Evolutionary conservation across 495 filamentous ascomycete species (phyloP), one percentile per base, ranked within the genome.

Genomic region (Xylaria sp.): DNA sequence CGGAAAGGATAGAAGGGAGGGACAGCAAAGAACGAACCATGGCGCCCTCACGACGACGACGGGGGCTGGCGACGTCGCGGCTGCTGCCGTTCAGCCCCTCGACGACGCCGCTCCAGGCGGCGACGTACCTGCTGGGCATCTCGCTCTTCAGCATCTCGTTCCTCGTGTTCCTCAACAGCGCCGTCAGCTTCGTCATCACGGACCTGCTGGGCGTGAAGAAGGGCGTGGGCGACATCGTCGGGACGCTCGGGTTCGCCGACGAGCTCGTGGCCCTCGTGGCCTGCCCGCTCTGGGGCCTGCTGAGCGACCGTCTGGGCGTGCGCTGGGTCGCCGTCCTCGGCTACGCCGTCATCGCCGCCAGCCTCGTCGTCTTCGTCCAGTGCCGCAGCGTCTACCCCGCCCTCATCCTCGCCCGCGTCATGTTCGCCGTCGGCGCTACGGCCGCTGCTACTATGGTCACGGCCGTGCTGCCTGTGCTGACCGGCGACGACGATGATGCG

Each of bases 401-500:
- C 77, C 85, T 99, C 73, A 82, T 99, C 48, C 83, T 98, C 40
- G 95, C 91, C 29, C 86, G 96, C 71, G 84, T 98, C 46, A 82
- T 96, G 44, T 99, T 99, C 82, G 95, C 93, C 71, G 67, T 98
- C 15, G 96, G 96, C 14, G 96, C 92, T 5, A 92, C 95, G 17
- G 97, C 96, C 15, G 91, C 93, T 11, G 86, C 94, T 33, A 98
- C 97, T 2, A 99, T 99, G 96, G 96, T 99, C 37, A 98, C 97
- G 6, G 96, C 96, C 1, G 93, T 97, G 33, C 85, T 98, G 21
- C 97, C 96, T 1, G 91, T 92, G 7, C 93, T 99, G 78, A 94
- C 93, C 21, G 86, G 82, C 77, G 76, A 85, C 63, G 75, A 72
- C 68, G 50, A 72, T 62, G 67, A 76, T 48, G 71, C 52, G 29